Percentiles rank a stretch among this genome's conserved stretches.
Evolutionary conservation across 2,329 filamentous ascomycete genomes (phyloP).

Genomic region (Dothiorella sarmentorum): DNA sequence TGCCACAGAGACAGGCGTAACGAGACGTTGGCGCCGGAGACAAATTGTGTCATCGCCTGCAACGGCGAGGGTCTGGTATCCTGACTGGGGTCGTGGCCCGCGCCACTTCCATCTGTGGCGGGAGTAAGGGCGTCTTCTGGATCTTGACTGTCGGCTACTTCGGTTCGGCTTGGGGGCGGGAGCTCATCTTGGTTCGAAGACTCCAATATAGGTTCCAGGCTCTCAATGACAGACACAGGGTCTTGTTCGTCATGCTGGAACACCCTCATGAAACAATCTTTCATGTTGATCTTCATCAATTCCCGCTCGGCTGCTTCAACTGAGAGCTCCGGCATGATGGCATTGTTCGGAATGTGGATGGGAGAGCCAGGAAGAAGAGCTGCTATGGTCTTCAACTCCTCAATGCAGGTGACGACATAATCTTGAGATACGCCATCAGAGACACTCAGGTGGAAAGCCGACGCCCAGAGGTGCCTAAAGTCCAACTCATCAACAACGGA

Average conservation of each 20-base stretch:
- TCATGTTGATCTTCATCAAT: constrained; percentile 86
- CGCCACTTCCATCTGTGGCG: constrained; percentile 20
- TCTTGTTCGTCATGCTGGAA: constrained; percentile 81
- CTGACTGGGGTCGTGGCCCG: neutral
- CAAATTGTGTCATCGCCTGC: constrained; percentile 79
- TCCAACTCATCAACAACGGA: constrained; percentile 42
- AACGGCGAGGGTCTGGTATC: constrained; percentile 38
- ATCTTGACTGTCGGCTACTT: constrained; percentile 18
- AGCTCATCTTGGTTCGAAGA: constrained; percentile 43
- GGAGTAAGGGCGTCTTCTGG: constrained; percentile 19
- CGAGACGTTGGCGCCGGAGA: constrained; percentile 76
- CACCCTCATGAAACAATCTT: constrained; percentile 90
- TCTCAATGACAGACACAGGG: constrained; percentile 82
- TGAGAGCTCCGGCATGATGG: constrained; percentile 83
- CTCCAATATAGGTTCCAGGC: constrained; percentile 86
- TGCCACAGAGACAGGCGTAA: constrained; percentile 86
- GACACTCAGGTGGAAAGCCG: constrained; percentile 59
- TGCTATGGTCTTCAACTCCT: constrained; percentile 58
- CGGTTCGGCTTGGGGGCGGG: neutral
- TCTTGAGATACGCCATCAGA: constrained; percentile 55
- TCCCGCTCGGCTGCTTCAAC: constrained; percentile 81
- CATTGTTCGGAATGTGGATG: constrained; percentile 74
- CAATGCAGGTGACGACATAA: constrained; percentile 59
- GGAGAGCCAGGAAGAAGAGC: constrained; percentile 45
- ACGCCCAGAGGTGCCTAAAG: constrained; percentile 65